Percentiles rank a stretch among this genome's conserved stretches.
These are phyloP conservation scores for Amanita thiersii DNA, from an alignment of 768 basidiomycete genomes.

Conservation along the genomic window DNA sequence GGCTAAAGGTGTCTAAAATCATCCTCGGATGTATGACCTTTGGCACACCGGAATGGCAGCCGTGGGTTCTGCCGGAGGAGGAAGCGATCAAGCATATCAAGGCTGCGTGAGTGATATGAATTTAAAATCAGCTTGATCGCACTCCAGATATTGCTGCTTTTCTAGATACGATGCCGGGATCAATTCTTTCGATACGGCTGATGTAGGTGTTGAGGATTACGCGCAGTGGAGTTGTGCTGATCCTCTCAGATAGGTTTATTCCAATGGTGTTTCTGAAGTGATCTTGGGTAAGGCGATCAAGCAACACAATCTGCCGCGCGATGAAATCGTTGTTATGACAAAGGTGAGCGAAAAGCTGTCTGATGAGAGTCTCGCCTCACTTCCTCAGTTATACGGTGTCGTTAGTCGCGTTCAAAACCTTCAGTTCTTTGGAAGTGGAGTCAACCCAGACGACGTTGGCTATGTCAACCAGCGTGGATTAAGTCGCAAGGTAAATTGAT, in stretches of 20 bases:
- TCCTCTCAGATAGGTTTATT: constrained; percentile 39
- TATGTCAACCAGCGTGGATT: constrained; percentile 50
- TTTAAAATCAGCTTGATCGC: not conserved
- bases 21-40: constrained; percentile 63
- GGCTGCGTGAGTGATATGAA: constrained; percentile 23
- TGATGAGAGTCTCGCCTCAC: too few relatives aligned
- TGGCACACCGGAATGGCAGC: constrained; percentile 42
- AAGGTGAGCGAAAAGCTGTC: constrained; percentile 26
- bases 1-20: constrained; percentile 55
- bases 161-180: constrained; percentile 51
- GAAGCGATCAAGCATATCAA: constrained; percentile 48
- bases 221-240: not conserved
- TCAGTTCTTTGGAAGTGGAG: constrained; percentile 7
- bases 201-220: constrained; percentile 20
- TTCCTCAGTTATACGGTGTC: constrained; percentile 30
- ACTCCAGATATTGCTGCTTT: not conserved
- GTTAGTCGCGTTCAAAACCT: constrained; percentile 16
- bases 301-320: constrained; percentile 55
- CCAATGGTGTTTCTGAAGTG: constrained; percentile 56
- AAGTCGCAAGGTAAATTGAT: constrained; percentile 22
- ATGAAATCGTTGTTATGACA: constrained; percentile 77
- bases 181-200: constrained; percentile 53
- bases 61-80: constrained; percentile 38
- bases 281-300: constrained; percentile 73
- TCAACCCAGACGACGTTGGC: constrained; percentile 28